Conservation (phyloP, 495 filamentous ascomycete genomes). For the Aspergillus diversus region DNA sequence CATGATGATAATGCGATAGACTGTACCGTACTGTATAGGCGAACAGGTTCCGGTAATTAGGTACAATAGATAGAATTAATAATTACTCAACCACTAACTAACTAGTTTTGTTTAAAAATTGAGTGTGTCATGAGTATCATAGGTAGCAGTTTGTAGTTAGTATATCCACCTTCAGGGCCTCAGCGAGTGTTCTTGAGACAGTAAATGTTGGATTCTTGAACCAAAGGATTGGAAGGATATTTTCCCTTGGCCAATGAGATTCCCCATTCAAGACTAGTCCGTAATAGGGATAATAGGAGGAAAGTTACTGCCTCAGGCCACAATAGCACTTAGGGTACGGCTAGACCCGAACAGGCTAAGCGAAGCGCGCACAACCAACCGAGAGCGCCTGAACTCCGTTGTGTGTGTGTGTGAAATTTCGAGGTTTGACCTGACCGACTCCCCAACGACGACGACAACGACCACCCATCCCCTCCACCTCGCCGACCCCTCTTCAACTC, state of each 20-base stretch:
- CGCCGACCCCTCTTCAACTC: constrained; percentile 39
- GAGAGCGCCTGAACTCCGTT: constrained; percentile 29
- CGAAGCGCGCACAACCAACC: constrained; percentile 48
- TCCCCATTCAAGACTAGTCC: neutral
- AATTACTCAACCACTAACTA: neutral
- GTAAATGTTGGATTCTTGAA: neutral
- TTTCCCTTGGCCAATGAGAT: neutral
- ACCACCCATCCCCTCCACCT: constrained; percentile 33
- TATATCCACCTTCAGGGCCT: too few species aligned
- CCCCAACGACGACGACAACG: constrained; percentile 42
- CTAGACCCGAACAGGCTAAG: constrained; percentile 50
- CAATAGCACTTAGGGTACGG: constrained; percentile 44
- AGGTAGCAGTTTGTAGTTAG: too few species aligned
- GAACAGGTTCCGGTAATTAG: neutral
- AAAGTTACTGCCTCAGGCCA: constrained; percentile 26
- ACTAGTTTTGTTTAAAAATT: neutral
- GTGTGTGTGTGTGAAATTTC: constrained; percentile 47
- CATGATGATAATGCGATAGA: constrained; percentile 28
- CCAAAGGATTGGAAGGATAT: neutral
- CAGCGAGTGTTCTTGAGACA: too few species aligned
- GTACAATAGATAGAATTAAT: constrained; percentile 2
- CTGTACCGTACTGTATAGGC: constrained; percentile 22
- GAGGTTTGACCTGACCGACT: constrained; percentile 45
- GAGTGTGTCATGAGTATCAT: neutral
- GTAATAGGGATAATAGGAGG: neutral